These are phyloP conservation scores for Herpetomonas muscarum DNA, from an alignment of 208 protist genomes.

Conservation along the genomic window DNA sequence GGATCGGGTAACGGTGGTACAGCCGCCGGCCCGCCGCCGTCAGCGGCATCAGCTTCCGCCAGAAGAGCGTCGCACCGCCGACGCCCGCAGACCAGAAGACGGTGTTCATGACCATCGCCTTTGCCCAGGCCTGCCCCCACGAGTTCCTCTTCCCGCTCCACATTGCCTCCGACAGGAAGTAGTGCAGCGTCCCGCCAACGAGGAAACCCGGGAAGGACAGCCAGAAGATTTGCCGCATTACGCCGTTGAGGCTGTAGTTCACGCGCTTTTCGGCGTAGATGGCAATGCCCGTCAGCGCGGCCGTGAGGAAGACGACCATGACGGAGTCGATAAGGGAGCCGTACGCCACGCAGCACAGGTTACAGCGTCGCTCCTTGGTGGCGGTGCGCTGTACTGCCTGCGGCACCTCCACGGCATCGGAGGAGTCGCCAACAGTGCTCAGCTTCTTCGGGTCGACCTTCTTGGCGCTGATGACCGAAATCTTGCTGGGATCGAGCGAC, in stretches of 20 bases:
- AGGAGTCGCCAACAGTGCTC: constrained; percentile 38
- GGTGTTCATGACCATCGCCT: constrained; percentile 70
- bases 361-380: constrained; percentile 47
- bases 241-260: constrained; percentile 78
- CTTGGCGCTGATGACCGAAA: constrained; percentile 73
- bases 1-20: constrained; percentile 79
- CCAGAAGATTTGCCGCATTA: constrained; percentile 70
- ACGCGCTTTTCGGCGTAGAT: constrained; percentile 64
- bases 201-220: constrained; percentile 62
- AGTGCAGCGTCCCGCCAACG: constrained; percentile 68
- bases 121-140: constrained; percentile 86
- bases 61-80: constrained; percentile 50
- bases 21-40: constrained; percentile 45
- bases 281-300: constrained; percentile 38
- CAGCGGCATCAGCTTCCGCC: constrained; percentile 60
- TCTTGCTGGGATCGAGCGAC: constrained; percentile 62
- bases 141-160: constrained; percentile 74
- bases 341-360: constrained; percentile 71
- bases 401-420: constrained; percentile 21
- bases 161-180: constrained; percentile 82
- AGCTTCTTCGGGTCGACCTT: constrained; percentile 66
- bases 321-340: constrained; percentile 50
- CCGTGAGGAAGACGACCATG: constrained; percentile 42
- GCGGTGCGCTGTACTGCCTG: constrained; percentile 16
- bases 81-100: constrained; percentile 47